Percentiles rank a stretch among this genome's conserved stretches.
Evolutionary conservation across 345 rosid genomes (phyloP).

Genomic region (Dovyalis caffra): DNA sequence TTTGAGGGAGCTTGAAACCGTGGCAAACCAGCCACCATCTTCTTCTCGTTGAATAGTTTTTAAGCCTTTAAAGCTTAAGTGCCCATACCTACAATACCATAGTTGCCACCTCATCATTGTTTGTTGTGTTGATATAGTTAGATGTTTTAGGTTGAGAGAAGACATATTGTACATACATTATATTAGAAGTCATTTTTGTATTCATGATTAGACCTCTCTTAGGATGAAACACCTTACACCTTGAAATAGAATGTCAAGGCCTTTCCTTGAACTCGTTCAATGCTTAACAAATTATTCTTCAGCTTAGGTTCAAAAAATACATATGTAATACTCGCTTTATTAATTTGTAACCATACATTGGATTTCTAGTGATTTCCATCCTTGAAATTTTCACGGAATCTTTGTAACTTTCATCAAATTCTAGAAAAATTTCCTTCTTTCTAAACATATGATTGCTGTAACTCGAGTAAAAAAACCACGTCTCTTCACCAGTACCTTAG

Average conservation of each 20-base stretch:
- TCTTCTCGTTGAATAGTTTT: not conserved
- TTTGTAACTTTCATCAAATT: not conserved
- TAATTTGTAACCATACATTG: no score
- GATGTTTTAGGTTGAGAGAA: no score
- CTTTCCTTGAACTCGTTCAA: not conserved
- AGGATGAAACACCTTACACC: not conserved
- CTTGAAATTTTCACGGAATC: not conserved
- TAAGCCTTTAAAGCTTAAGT: slow-evolving; percentile 1
- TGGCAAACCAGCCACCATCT: slow-evolving; percentile 5
- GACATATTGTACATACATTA: not conserved
- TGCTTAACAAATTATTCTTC: not conserved
- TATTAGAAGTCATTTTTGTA: not conserved
- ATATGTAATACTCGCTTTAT: not conserved
- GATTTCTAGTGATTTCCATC: not conserved
- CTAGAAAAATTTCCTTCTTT: not conserved
- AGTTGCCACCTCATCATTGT: not conserved
- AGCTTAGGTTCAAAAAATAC: no score
- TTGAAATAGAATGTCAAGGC: not conserved
- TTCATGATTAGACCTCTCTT: slow-evolving; percentile 5
- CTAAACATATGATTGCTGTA: not conserved
- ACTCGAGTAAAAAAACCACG: not conserved
- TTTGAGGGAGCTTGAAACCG: not conserved
- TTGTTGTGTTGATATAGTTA: no score
- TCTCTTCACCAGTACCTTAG: no score
- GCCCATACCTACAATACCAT: slow-evolving; percentile 8